Conservation (phyloP, 2,329 filamentous ascomycete genomes). For the Alternaria alternata region DNA sequence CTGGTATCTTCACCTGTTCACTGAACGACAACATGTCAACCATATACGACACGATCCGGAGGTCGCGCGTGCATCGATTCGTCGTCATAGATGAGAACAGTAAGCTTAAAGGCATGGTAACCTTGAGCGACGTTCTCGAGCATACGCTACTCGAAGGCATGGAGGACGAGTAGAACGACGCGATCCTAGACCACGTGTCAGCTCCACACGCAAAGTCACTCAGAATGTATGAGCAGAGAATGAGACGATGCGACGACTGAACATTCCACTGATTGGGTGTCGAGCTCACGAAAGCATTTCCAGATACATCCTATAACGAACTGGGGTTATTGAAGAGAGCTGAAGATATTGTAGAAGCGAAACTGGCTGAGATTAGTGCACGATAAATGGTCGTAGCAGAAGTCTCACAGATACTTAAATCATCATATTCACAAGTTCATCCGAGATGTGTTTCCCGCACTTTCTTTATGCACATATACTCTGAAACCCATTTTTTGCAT, state of each 20-base stretch:
- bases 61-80: conserved; percentile 90
- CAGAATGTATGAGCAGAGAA: background rate
- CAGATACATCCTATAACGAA: background rate
- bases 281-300: background rate
- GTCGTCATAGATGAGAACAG: conserved; percentile 92
- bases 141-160: conserved; percentile 88
- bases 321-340: background rate
- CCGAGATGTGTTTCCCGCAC: background rate
- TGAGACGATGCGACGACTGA: conserved; percentile 12
- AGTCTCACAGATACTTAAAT: background rate
- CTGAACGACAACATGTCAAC: conserved; percentile 91
- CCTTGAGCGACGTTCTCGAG: conserved; percentile 93
- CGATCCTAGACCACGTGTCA: conserved; percentile 8
- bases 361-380: background rate
- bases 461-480: background rate
- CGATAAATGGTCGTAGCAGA: background rate
- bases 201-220: conserved; percentile 8
- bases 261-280: background rate
- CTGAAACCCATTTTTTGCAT: background rate
- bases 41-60: conserved; percentile 95
- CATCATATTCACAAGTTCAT: background rate
- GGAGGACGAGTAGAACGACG: conserved; percentile 52
- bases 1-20: conserved; percentile 95
- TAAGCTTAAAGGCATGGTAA: conserved; percentile 86
- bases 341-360: background rate